Evolutionary conservation across 257 asterid species (phyloP).

Genomic region (Misopates orontium): DNA sequence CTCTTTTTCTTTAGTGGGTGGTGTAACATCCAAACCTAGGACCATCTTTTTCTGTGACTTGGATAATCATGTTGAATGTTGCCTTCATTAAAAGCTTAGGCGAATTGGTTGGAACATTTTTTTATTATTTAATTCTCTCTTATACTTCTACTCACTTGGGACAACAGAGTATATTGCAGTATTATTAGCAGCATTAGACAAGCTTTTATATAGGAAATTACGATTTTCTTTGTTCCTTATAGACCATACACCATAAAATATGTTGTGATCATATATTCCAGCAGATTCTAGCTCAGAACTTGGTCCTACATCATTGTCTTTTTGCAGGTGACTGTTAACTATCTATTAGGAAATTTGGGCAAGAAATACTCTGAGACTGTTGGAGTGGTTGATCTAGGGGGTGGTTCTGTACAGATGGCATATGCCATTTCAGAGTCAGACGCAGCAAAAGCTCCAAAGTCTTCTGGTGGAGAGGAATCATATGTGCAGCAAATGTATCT

Average conservation of each 20-base stretch:
- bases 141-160: no score
- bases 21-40: no score
- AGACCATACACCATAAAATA: neutral
- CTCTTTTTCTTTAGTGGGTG: no score
- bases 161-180: no score
- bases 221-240: neutral
- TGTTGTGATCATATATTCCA: conserved; percentile 1
- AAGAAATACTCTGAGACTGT: conserved; percentile 50
- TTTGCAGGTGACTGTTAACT: conserved; percentile 70
- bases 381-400: conserved; percentile 87
- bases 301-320: conserved; percentile 10
- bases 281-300: conserved; percentile 15
- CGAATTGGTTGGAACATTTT: no score
- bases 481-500: conserved; percentile 69
- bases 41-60: no score
- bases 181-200: no score
- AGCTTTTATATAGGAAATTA: neutral
- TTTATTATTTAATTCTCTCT: no score
- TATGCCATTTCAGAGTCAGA: conserved; percentile 68
- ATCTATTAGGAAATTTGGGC: conserved; percentile 70
- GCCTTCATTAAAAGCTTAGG: no score
- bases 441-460: conserved; percentile 63
- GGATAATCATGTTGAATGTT: no score
- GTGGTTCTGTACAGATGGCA: conserved; percentile 89
- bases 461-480: conserved; percentile 48